Evolutionary conservation across 371 early-diverging fungal genomes (phyloP), one percentile per base, ranked within the genome.

Genomic region (Saksenaea oblongispora): DNA sequence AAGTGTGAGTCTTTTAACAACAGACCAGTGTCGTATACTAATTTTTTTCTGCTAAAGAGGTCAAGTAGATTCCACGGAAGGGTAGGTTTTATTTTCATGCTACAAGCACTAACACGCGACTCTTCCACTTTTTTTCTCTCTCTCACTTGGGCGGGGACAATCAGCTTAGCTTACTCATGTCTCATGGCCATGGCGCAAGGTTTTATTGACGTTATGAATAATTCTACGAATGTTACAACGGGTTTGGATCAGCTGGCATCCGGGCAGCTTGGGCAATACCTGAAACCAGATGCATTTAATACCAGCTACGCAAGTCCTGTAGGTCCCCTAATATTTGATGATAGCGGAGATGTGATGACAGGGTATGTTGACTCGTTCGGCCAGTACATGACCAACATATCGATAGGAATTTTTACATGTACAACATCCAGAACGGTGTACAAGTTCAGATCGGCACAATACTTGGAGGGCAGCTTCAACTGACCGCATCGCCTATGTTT

Each of bases 231-330:
- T 28, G 15, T 35, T 10, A 51, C 61, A 57, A 71, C 67, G 9
- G 66, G 67, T 11, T 62, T 78, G 24, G 58, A 42, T 10, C 54
- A 57, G 15, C 61, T 78, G 34, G 68, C 69, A 13, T 56, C 56
- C 8, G 73, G 73, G 1, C 59, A 63, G 24, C 27, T 72, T 4
- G 68, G 73, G 0, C 2, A 35, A 5, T 36, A 53, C 22, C 47
- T 78, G 47, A 56, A 22, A 14, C 78, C 78, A 0, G 18, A 54
- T 2, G 59, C 61, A 1, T 75, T 78, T 71, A 78, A 78, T 31
- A 65, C 66, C 10, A 71, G 73, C 26, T 78, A 78, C 34, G 65
- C 67, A 3, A 75, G 78, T 8, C 78, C 78, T 2, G 75, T 71
- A 3, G 78, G 78, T 8, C 78, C 78, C 0, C 72, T 78, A 65